phyloP scores from a whole-genome alignment of 768 basidiomycete species.

The Floccularia luteovirens region DNA sequence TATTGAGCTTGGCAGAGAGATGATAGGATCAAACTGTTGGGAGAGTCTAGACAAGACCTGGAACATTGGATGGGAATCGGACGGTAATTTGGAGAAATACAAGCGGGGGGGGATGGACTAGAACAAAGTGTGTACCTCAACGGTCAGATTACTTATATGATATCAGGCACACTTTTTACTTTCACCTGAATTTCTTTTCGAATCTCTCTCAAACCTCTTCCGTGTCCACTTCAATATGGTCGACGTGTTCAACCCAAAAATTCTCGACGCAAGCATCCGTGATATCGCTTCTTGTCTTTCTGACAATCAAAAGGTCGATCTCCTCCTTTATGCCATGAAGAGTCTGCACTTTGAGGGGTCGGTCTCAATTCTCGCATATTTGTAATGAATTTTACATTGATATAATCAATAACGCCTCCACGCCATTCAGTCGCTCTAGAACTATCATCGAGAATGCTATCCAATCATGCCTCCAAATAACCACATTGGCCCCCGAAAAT shows the following conservation, averaged over 20 bases:
- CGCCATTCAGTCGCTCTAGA: constrained; percentile 37
- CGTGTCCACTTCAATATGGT: constrained; percentile 27
- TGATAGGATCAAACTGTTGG: too few relatives aligned
- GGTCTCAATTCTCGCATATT: constrained; percentile 10
- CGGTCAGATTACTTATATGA: too few relatives aligned
- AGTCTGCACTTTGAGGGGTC: constrained; percentile 69
- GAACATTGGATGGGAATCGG: too few relatives aligned
- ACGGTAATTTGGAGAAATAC: too few relatives aligned
- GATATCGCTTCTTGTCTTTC: constrained; percentile 52
- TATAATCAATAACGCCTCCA: not conserved
- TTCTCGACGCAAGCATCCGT: constrained; percentile 69
- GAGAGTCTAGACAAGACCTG: too few relatives aligned
- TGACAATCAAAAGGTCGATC: constrained; percentile 61
- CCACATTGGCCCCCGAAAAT: constrained; percentile 40
- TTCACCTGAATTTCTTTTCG: not conserved
- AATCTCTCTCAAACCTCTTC: not conserved
- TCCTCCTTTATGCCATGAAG: constrained; percentile 75
- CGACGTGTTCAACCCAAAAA: constrained; percentile 70
- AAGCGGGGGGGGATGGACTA: too few relatives aligned
- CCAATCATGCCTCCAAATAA: constrained; percentile 59
- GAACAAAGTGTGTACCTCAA: too few relatives aligned
- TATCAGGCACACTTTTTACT: too few relatives aligned
- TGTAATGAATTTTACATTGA: constrained; percentile 6
- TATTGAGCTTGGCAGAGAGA: too few relatives aligned
- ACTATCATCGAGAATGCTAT: constrained; percentile 68